These are phyloP conservation scores for Colletotrichum cereale DNA, from an alignment of 2,329 filamentous ascomycete genomes.

Conservation along the genomic window DNA sequence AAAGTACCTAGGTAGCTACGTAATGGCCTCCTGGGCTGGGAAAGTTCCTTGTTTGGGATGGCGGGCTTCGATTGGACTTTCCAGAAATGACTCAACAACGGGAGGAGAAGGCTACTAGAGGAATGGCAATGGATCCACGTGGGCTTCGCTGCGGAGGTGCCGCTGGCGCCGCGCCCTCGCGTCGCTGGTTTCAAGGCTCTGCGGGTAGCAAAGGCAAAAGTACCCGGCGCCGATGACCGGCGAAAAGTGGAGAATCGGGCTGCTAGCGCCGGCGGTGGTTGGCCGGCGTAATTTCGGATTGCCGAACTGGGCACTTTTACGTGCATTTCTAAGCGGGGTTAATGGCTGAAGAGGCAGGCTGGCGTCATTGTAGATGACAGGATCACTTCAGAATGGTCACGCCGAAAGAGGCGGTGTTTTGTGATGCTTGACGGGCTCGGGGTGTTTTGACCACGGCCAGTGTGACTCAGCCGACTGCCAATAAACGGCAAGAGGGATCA, in stretches of 20 bases:
- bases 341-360: neutral
- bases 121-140: constrained; percentile 6
- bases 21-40: constrained; percentile 8
- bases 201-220: neutral
- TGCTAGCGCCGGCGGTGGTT: constrained; percentile 20
- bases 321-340: neutral
- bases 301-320: neutral
- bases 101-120: neutral
- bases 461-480: neutral
- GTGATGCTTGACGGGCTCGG: neutral
- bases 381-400: neutral
- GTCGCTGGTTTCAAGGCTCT: neutral
- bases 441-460: neutral
- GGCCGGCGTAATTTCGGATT: constrained; percentile 11
- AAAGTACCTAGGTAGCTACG: constrained; percentile 19
- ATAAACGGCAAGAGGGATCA: neutral
- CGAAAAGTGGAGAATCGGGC: constrained; percentile 9
- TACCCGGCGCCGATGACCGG: constrained; percentile 37
- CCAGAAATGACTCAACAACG: constrained; percentile 10
- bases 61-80: neutral
- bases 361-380: neutral
- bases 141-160: neutral
- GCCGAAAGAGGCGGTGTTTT: neutral
- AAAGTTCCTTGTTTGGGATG: constrained; percentile 21
- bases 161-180: neutral